These are phyloP conservation scores for Pelargonium myrrhifolium DNA, from an alignment of 441 rosid genomes.

Conservation along the genomic window DNA sequence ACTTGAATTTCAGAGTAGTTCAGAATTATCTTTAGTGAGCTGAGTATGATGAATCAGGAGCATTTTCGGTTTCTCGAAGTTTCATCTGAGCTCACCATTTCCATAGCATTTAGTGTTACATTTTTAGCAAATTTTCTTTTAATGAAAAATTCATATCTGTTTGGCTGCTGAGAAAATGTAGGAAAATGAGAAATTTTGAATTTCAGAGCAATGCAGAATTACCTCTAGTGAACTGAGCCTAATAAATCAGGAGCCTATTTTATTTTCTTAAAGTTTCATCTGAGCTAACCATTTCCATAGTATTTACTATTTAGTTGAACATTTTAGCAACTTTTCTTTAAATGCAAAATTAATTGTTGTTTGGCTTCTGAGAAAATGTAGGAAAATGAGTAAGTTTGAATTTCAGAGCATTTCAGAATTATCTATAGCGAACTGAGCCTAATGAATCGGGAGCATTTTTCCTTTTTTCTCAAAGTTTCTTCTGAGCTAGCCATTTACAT, in stretches of 20 bases:
- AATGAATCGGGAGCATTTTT: background rate
- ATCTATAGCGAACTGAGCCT: background rate
- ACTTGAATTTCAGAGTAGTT: too few species aligned
- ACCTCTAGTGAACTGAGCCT: background rate
- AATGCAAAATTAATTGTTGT: background rate
- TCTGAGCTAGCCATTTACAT: background rate
- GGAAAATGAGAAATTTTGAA: background rate
- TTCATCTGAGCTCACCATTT: background rate
- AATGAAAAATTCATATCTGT: background rate
- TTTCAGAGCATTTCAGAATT: background rate
- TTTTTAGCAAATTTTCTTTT: constrained; percentile 3
- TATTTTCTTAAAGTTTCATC: background rate
- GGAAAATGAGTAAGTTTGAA: background rate
- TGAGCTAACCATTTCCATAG: background rate
- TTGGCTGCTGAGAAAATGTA: background rate
- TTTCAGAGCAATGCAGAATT: background rate
- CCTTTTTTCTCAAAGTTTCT: background rate
- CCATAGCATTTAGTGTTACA: background rate
- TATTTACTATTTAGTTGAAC: too few species aligned
- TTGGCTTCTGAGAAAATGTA: background rate
- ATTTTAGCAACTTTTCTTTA: constrained; percentile 5
- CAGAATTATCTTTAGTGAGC: background rate
- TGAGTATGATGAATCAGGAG: background rate
- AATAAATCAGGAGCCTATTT: background rate
- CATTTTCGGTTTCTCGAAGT: background rate